A percentile compares a stretch with the other conserved stretches of the same genome.
Conservation (phyloP, 805 yeast species). For the Saccharomyces kudriavzevii region DNA sequence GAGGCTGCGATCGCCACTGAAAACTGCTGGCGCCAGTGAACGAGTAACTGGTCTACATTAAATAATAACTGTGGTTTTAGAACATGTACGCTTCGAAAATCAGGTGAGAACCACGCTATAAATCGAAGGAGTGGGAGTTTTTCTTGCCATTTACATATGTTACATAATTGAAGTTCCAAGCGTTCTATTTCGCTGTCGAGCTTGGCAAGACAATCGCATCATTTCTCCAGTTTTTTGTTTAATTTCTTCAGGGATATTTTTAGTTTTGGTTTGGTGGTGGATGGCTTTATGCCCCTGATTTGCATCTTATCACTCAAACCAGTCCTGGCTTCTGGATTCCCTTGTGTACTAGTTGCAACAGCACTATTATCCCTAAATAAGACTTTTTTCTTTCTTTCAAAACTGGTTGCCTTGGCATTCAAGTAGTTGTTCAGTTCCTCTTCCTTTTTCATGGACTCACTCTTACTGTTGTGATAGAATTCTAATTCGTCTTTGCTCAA, state of each 20-base stretch:
- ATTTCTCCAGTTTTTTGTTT: not conserved
- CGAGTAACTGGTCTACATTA: not conserved
- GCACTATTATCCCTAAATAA: not conserved
- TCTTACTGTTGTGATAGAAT: conserved; percentile 9
- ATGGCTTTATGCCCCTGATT: not conserved
- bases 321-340: not conserved
- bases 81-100: too few species aligned
- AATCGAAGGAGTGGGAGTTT: too few species aligned
- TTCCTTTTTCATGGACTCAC: conserved; percentile 5
- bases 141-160: too few species aligned
- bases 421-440: conserved; percentile 5
- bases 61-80: not conserved
- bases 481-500: conserved; percentile 19
- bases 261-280: not conserved
- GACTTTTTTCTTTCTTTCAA: conserved; percentile 4
- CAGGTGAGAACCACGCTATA: too few species aligned
- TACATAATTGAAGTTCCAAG: not conserved
- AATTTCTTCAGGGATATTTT: not conserved
- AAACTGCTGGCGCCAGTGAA: not conserved
- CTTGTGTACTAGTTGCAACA: not conserved
- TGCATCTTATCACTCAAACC: not conserved
- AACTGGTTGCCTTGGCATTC: not conserved
- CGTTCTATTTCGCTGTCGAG: too few species aligned
- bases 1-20: not conserved
- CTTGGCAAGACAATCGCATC: not conserved